A percentile compares a stretch with the other conserved stretches of the same genome.
Evolutionary conservation across 2,329 filamentous ascomycete species (phyloP).

Genomic region (Talaromyces sp.): DNA sequence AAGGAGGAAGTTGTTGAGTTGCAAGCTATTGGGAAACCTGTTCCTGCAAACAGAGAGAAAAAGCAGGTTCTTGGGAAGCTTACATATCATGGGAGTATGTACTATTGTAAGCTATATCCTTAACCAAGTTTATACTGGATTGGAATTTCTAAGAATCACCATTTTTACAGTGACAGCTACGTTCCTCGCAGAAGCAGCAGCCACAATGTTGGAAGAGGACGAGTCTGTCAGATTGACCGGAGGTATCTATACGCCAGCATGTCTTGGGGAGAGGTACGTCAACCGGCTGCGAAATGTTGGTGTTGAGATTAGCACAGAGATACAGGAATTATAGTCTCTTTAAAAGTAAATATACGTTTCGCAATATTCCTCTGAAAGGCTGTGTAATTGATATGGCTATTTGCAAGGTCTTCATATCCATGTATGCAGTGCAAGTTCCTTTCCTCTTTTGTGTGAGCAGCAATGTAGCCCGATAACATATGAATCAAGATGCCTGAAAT

Average conservation of each 20-base stretch:
- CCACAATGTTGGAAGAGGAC: background rate
- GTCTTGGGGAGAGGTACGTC: background rate
- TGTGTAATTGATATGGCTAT: background rate
- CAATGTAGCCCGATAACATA: no score
- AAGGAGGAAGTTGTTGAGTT: background rate
- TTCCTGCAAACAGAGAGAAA: background rate
- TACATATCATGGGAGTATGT: slow-evolving; percentile 5
- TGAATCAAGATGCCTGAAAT: background rate
- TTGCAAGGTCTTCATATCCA: background rate
- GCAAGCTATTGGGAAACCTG: background rate
- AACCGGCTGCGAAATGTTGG: background rate
- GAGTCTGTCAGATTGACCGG: background rate
- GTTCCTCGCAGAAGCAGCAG: background rate
- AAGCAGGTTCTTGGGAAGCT: background rate
- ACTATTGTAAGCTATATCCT: background rate
- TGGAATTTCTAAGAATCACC: background rate
- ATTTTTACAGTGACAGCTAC: background rate
- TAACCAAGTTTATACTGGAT: background rate
- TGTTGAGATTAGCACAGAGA: background rate
- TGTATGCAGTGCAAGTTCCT: background rate
- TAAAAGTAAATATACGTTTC: no score
- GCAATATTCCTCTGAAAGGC: no score
- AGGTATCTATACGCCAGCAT: background rate
- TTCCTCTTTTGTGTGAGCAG: background rate
- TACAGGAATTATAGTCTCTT: background rate